phyloP scores from a whole-genome alignment of 75 land plant genomes.

The Pinus albicaulis region DNA sequence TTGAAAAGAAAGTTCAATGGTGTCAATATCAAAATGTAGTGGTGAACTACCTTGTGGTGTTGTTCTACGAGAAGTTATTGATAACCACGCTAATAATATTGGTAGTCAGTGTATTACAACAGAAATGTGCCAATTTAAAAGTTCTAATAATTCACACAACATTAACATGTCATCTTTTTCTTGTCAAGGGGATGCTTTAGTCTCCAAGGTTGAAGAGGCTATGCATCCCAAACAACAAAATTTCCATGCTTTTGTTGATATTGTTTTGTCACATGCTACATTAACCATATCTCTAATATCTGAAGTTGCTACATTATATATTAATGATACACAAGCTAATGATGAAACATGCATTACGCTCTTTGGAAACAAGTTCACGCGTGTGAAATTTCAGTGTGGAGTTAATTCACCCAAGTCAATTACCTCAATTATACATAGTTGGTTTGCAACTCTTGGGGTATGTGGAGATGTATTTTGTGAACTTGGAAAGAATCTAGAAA shows the following conservation, averaged over 20 bases:
- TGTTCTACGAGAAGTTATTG: neutral
- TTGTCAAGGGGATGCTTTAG: neutral
- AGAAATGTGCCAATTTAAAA: neutral
- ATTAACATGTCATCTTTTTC: too few species aligned
- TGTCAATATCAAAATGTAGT: too few species aligned
- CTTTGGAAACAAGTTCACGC: neutral
- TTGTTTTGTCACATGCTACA: neutral
- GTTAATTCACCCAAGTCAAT: neutral
- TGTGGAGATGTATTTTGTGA: constrained; percentile 6
- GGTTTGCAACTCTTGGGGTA: constrained; percentile 25
- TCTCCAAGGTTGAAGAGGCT: neutral
- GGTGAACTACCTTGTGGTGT: too few species aligned
- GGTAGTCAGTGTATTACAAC: neutral
- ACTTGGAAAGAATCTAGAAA: neutral
- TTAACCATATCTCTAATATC: neutral
- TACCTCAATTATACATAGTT: constrained; percentile 13
- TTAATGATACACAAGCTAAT: too few species aligned
- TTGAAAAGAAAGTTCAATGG: too few species aligned
- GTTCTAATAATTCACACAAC: neutral
- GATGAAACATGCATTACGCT: neutral
- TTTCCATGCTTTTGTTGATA: neutral
- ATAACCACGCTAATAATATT: neutral
- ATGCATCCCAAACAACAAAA: neutral
- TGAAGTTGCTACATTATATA: neutral
- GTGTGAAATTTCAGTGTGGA: neutral